Base-by-base conservation (phyloP, 1,284 basidiomycete genomes). In the Melampsora larici-populina region DNA sequence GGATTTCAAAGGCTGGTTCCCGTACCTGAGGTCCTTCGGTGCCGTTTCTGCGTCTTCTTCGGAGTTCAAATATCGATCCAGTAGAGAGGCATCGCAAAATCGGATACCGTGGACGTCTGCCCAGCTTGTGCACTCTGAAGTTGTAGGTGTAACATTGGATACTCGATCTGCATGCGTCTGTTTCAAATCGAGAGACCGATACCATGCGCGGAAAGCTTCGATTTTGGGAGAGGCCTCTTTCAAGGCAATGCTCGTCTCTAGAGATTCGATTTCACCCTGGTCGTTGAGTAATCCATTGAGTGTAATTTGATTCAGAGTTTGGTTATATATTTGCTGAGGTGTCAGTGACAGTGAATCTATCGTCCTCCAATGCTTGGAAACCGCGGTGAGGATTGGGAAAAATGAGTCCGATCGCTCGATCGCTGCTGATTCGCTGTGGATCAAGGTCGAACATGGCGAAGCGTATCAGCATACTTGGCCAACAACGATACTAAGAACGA, bases 161-260 rank as follows among this genome's bases (percentile, higher is more conserved):
- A 46, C 26, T 29, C 51, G 31, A 49, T 18, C 7, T 31, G 55
- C 5, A 43, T 24, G n/a, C 24, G 69, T 78, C 3, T 64, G 26
- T 17, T 66, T 70, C 11, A 40, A 58, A 21, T 67, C 67, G 7
- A 78, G 76, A 26, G 76, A 65, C 2, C 36, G 60, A 67, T 70
- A 78, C 69, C 69, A 78, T 64, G 31, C 67, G 13, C 75, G 67
- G 51, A 78, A 78, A 48, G 69, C 68, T 58, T 70, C 68, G 48
- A 78, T 78, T 36, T 71, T 65, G 51, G 76, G 76, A 31, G 69
- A 68, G n/a, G 76, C 68, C 51, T 78, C 76, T 65, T 78, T 78
- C 11, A 78, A 49, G 15, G 76, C 68, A 18, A 78, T 64, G 49
- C 69, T 78, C 31, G 71, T 64, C 21, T 29, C 68, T 26, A 78